A percentile compares a stretch with the other conserved stretches of the same genome.
Conservation (phyloP, 108 stramenopile genomes). For the Phaeodactylum tricornutum region DNA sequence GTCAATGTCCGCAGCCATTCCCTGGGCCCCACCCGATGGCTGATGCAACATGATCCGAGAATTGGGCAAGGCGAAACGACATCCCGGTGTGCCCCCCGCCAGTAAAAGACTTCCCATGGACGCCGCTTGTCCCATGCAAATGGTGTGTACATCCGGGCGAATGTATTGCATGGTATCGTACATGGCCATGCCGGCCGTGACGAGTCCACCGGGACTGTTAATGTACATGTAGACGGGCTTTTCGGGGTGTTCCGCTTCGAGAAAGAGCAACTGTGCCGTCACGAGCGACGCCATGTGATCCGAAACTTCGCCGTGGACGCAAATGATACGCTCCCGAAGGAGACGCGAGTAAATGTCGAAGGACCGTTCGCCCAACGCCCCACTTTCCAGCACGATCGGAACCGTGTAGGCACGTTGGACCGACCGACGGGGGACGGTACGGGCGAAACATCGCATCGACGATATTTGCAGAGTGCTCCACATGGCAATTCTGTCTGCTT, state of each 20-base stretch:
- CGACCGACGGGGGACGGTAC: background rate
- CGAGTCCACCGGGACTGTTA: constrained; percentile 86
- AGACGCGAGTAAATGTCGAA: constrained; percentile 94
- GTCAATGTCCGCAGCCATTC: constrained; percentile 93
- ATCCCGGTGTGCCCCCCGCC: constrained; percentile 73
- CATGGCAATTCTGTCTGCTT: too few species aligned
- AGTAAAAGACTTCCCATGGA: constrained; percentile 90
- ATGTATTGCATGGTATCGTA: constrained; percentile 98
- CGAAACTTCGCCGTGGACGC: constrained; percentile 87
- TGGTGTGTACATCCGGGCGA: constrained; percentile 82
- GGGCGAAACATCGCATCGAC: too few species aligned
- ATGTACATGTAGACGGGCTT: constrained; percentile 91
- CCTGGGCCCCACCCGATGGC: constrained; percentile 90
- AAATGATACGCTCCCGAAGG: constrained; percentile 93
- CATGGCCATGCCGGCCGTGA: constrained; percentile 91
- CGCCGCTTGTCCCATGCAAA: constrained; percentile 97
- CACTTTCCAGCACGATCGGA: constrained; percentile 37
- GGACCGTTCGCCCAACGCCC: constrained; percentile 74
- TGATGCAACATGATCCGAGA: constrained; percentile 94
- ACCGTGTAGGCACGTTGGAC: constrained; percentile 18
- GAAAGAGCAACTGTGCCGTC: constrained; percentile 89
- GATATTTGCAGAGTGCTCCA: too few species aligned
- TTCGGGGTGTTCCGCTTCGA: constrained; percentile 85
- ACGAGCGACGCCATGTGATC: constrained; percentile 87
- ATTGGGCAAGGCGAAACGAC: constrained; percentile 81